Percentiles rank a stretch among this genome's conserved stretches.
These are phyloP conservation scores for Scutellaria galericulata DNA, from an alignment of 257 asterid species.

Conservation along the genomic window DNA sequence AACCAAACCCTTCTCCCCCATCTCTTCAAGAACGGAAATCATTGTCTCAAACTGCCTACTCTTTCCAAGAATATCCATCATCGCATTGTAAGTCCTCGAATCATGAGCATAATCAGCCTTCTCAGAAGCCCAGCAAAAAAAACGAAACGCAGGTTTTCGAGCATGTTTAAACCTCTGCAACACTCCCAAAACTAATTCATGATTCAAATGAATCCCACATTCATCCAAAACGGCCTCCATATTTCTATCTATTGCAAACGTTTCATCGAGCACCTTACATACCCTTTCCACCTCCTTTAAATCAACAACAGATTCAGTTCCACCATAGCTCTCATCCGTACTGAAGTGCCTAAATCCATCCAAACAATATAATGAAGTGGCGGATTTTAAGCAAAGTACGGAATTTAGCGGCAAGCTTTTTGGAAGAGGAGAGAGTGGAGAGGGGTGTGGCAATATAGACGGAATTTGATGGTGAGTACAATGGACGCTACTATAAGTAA, in stretches of 20 bases:
- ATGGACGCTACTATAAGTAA: constrained; percentile 50
- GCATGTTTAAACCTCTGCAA: constrained; percentile 82
- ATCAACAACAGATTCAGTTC: constrained; percentile 33
- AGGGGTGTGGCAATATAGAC: constrained; percentile 78
- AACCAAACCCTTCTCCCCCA: constrained; percentile 82
- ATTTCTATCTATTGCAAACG: constrained; percentile 78
- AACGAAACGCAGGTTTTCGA: constrained; percentile 83
- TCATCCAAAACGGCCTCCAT: constrained; percentile 91
- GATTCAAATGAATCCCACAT: constrained; percentile 61
- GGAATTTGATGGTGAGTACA: constrained; percentile 70
- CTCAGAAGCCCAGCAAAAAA: constrained; percentile 77
- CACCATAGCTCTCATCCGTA: constrained; percentile 47
- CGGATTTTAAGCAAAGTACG: constrained; percentile 15
- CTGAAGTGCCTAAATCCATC: constrained; percentile 47
- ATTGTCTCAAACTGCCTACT: constrained; percentile 92
- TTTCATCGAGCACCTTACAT: constrained; percentile 74
- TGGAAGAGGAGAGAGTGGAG: constrained; percentile 67
- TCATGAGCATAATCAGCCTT: constrained; percentile 64
- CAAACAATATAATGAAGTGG: background rate
- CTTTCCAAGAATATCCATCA: constrained; percentile 81
- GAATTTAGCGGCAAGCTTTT: constrained; percentile 54
- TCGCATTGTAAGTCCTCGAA: constrained; percentile 66
- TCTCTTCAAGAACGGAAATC: constrained; percentile 78
- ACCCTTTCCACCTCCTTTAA: constrained; percentile 68
- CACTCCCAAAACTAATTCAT: constrained; percentile 75